Conservation (phyloP, 169 alveolate genomes). For the Ichthyophthirius multifiliis region DNA sequence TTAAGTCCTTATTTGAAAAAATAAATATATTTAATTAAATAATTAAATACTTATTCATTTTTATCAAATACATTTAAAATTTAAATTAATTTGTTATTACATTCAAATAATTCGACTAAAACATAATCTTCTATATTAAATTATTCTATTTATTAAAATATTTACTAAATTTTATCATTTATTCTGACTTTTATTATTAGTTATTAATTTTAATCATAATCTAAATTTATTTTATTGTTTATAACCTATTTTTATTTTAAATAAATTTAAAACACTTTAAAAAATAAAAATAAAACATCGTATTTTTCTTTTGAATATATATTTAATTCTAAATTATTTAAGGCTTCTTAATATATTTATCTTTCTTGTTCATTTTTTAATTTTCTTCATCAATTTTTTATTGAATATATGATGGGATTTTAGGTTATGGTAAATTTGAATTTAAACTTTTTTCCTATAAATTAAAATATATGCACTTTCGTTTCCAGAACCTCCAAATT, state of each 20-base stretch:
- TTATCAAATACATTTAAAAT: neutral
- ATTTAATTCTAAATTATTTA: neutral
- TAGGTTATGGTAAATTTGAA: neutral
- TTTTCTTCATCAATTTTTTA: neutral
- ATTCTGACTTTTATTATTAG: neutral
- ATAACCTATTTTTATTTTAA: neutral
- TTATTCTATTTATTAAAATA: neutral
- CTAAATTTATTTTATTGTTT: neutral
- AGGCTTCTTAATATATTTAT: neutral
- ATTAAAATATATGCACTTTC: conserved; percentile 80
- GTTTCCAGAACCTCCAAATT: conserved; percentile 61
- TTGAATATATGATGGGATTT: neutral
- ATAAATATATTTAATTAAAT: neutral
- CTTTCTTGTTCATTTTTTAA: neutral
- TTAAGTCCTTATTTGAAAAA: neutral
- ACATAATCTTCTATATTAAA: neutral
- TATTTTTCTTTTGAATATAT: neutral
- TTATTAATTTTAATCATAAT: neutral
- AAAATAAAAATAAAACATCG: no score
- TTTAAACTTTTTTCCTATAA: conserved; percentile 51
- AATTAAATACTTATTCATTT: neutral
- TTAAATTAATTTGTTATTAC: neutral
- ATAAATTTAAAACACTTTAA: neutral
- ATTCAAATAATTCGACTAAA: neutral
- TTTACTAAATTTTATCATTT: neutral